Base-by-base conservation (phyloP, 2,329 filamentous ascomycete genomes). In the Myrmaecium sp. region DNA sequence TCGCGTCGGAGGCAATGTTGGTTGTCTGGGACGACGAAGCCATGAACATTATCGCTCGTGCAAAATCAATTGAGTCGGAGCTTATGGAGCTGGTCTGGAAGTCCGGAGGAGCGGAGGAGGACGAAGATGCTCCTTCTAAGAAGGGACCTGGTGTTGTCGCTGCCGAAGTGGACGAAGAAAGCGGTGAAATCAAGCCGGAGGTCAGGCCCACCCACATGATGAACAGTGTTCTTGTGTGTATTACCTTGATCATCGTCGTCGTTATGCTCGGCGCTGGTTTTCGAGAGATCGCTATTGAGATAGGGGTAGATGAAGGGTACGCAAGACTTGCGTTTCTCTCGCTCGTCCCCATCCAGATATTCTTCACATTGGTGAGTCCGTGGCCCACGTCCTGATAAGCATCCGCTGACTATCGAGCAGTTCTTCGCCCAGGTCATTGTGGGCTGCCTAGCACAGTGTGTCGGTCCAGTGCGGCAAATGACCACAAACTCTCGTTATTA, bases 21-120 rank as follows among this genome's bases (percentile, higher is more conserved):
- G 58, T 86, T 2, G 77, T 86, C 1, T 89, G 80, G 80, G 79
- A 86, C 37, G 79, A 86, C 37, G 76, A 84, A 30, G 68, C 78
- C 1, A 58, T 74, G 30, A 70, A 81, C 41, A 56, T 86, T 6
- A 60, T 83, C 4, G 55, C 67, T 29, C 62, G 78, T 29, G 79
- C 76, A 23, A 71, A 73, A 42, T 62, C 63, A 17, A 82, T 86
- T 32, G 76, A 86, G 49, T 66, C 67, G 3, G 74, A 82, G 45
- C 58, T 86, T 22, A 80, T 83, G 71, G 68, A 78, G 39, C 58
- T 83, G 2, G 74, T 83, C 2, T 82, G 77, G 77, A 69, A 69
- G 46, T 58, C 61, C 3, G 64, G 62, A 3, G 62, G 62, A 18
- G 41, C 47, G 1, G 57, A 59, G 2, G 59, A 62, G 0, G 64